Evolutionary conservation across 2,329 filamentous ascomycete species (phyloP).

Genomic region (Paecilomyces dactylethromorphus): DNA sequence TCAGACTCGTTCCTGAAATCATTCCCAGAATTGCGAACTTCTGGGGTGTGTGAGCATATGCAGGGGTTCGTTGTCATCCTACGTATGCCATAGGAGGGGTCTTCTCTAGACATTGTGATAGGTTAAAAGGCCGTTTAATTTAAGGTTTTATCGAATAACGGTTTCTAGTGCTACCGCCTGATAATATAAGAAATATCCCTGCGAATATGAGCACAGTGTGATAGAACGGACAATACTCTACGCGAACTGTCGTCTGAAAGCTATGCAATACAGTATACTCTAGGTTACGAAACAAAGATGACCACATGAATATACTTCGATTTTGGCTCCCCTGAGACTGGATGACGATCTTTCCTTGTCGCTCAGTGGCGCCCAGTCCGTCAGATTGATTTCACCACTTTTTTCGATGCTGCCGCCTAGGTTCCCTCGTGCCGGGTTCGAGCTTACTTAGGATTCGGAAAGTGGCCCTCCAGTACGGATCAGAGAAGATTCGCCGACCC

Average conservation of each 20-base stretch:
- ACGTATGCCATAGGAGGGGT: background rate
- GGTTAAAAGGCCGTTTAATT: background rate
- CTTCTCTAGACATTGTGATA: background rate
- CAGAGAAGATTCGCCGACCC: background rate
- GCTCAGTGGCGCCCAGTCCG: background rate
- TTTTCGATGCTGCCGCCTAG: background rate
- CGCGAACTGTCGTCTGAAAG: background rate
- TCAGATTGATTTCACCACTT: background rate
- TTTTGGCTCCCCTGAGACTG: background rate
- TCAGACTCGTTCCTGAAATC: background rate
- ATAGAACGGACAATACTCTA: background rate
- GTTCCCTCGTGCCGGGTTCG: background rate
- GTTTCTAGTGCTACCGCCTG: background rate
- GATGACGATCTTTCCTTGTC: background rate
- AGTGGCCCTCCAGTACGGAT: background rate
- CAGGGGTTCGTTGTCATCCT: background rate
- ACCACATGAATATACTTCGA: background rate
- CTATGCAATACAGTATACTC: background rate
- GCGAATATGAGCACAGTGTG: background rate
- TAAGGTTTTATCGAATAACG: background rate
- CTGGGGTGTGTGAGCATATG: background rate
- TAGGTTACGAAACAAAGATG: background rate
- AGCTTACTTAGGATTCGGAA: background rate
- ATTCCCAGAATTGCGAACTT: background rate
- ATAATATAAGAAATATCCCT: background rate